A percentile compares a stretch with the other conserved stretches of the same genome.
Evolutionary conservation across 2,329 filamentous ascomycete species (phyloP).

Genomic region (Macrophomina phaseolina): DNA sequence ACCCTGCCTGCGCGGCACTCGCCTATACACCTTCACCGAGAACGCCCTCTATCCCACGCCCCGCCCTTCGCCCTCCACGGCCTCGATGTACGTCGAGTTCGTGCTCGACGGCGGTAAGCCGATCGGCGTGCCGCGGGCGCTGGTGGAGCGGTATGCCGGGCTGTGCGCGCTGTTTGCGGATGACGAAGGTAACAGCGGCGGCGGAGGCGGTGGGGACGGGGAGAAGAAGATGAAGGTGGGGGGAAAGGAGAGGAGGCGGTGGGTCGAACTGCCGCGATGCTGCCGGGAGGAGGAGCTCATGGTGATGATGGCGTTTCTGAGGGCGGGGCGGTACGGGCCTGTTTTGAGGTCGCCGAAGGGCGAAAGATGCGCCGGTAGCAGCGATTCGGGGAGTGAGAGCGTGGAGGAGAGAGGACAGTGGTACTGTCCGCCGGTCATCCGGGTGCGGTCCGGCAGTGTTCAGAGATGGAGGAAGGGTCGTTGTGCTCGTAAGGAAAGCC

Average conservation of each 20-base stretch:
- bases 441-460: neutral
- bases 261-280: neutral
- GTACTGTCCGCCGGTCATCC: neutral
- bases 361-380: neutral
- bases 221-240: too few species aligned
- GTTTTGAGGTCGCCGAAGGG: slow-evolving; percentile 21
- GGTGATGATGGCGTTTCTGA: slow-evolving; percentile 7
- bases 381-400: neutral
- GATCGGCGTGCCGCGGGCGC: slow-evolving; percentile 40
- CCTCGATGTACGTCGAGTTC: slow-evolving; percentile 39
- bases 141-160: slow-evolving; percentile 34
- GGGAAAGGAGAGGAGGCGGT: neutral
- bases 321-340: neutral
- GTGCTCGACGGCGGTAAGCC: slow-evolving; percentile 38
- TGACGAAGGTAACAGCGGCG: too few species aligned
- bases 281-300: neutral
- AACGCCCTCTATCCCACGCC: neutral
- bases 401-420: neutral
- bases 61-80: neutral
- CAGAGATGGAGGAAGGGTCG: too few species aligned
- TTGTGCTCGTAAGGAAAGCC: neutral
- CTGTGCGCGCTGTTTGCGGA: neutral
- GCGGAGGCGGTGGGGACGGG: too few species aligned
- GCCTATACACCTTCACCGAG: slow-evolving; percentile 38
- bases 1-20: slow-evolving; percentile 29